Evolutionary conservation across 176 grass and related monocot genomes (phyloP).

Genomic region (Oryza nivara): DNA sequence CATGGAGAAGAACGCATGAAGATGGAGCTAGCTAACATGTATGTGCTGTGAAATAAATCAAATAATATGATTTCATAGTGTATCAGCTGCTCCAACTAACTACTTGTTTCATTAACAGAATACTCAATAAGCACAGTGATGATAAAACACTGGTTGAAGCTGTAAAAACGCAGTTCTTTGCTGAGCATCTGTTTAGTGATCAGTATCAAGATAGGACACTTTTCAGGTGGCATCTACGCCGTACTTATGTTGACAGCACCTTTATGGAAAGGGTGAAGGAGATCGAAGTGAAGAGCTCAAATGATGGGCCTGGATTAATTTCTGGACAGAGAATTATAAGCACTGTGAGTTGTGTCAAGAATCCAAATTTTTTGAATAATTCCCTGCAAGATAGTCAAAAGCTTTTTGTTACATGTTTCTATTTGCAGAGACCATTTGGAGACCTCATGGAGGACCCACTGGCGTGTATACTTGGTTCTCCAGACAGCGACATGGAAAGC

Average conservation of each 20-base stretch:
- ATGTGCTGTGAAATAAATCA: constrained; percentile 15
- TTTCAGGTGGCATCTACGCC: constrained; percentile 61
- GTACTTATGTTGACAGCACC: constrained; percentile 45
- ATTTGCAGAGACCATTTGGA: constrained; percentile 45
- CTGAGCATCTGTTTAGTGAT: constrained; percentile 77
- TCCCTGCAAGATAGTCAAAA: background rate
- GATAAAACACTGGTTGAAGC: constrained; percentile 43
- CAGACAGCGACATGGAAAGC: constrained; percentile 43
- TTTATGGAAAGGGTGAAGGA: constrained; percentile 46
- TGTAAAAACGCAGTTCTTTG: constrained; percentile 65
- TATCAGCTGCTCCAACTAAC: constrained; percentile 20
- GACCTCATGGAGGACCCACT: constrained; percentile 66
- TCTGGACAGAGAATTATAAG: constrained; percentile 37
- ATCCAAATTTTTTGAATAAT: background rate
- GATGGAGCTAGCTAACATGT: constrained; percentile 56
- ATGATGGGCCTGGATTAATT: constrained; percentile 18
- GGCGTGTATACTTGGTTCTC: constrained; percentile 45
- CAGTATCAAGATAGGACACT: constrained; percentile 62
- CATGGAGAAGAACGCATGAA: constrained; percentile 35
- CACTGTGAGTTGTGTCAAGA: constrained; percentile 18
- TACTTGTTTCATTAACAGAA: constrained; percentile 44
- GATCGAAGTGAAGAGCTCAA: constrained; percentile 29
- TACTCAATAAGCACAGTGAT: constrained; percentile 71
- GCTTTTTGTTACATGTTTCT: background rate
- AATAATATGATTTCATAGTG: background rate